Percentiles rank a stretch among this genome's conserved stretches.
phyloP scores from a whole-genome alignment of 495 filamentous ascomycete genomes.

The Aspergillus mulundensis region DNA sequence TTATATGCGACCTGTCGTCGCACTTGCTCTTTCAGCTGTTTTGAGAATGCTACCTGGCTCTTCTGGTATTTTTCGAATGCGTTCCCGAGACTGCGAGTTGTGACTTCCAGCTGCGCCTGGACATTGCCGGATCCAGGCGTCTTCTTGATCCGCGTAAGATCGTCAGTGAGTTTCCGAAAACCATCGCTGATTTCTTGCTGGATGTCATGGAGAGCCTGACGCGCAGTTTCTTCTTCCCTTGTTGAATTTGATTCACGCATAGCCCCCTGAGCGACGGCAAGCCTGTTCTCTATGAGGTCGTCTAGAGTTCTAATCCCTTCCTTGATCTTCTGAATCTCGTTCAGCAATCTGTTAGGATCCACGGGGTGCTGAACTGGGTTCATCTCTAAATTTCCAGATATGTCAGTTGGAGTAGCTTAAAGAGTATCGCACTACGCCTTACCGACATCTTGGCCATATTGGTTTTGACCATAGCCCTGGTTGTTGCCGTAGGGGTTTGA shows the following conservation, averaged over 20 bases:
- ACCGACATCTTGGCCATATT: constrained; percentile 44
- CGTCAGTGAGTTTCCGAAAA: constrained; percentile 69
- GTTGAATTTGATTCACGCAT: constrained; percentile 42
- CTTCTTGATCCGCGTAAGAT: constrained; percentile 74
- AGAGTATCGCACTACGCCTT: constrained; percentile 20
- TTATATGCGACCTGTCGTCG: constrained; percentile 88
- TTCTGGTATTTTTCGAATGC: constrained; percentile 77
- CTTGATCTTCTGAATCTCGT: constrained; percentile 77
- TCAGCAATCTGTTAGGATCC: constrained; percentile 71
- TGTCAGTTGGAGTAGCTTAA: not conserved
- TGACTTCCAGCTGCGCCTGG: too few species aligned
- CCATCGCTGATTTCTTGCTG: constrained; percentile 76
- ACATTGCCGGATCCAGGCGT: constrained; percentile 71
- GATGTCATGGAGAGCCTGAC: constrained; percentile 56
- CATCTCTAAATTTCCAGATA: constrained; percentile 1
- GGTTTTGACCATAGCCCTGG: constrained; percentile 43
- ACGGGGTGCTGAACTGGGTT: constrained; percentile 27
- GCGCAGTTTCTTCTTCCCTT: constrained; percentile 41
- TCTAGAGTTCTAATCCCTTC: constrained; percentile 54
- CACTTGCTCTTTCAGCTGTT: constrained; percentile 74
- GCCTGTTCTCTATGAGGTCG: constrained; percentile 36
- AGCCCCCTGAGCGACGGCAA: constrained; percentile 37
- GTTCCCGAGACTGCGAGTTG: constrained; percentile 75
- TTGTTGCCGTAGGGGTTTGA: constrained; percentile 53
- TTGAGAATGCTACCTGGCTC: constrained; percentile 70